phyloP scores from a whole-genome alignment of 2,329 filamentous ascomycete species.

The Ceratocystis albifundus region DNA sequence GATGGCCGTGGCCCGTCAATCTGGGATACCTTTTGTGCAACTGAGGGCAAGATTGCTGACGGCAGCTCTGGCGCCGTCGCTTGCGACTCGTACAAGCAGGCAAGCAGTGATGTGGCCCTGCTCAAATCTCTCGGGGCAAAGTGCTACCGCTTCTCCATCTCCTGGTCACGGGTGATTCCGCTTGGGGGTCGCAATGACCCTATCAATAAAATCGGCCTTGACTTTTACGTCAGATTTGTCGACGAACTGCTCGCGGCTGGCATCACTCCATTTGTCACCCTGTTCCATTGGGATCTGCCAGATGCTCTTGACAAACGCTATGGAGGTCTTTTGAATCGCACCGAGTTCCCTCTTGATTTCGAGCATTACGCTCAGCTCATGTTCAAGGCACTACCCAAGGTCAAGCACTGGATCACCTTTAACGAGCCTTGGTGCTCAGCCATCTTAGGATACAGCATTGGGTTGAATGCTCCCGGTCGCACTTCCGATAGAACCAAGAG shows the following conservation, averaged over 20 bases:
- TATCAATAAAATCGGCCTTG: constrained; percentile 64
- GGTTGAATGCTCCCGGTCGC: constrained; percentile 70
- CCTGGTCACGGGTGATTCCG: constrained; percentile 75
- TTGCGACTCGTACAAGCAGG: constrained; percentile 79
- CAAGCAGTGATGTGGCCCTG: constrained; percentile 62
- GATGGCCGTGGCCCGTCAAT: constrained; percentile 74
- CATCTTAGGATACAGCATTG: constrained; percentile 67
- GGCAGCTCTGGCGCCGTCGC: constrained; percentile 63
- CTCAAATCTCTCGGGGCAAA: constrained; percentile 62
- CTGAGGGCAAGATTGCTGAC: constrained; percentile 71
- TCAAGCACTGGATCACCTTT: constrained; percentile 83
- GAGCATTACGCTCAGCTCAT: constrained; percentile 65
- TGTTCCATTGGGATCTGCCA: constrained; percentile 83
- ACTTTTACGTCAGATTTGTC: constrained; percentile 67
- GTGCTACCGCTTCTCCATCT: constrained; percentile 74
- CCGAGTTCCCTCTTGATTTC: constrained; percentile 73
- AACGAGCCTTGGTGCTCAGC: constrained; percentile 83
- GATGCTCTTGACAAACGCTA: constrained; percentile 69
- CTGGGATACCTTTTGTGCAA: constrained; percentile 81
- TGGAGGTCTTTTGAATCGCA: constrained; percentile 65
- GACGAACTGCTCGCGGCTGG: constrained; percentile 65
- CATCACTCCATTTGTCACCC: constrained; percentile 69
- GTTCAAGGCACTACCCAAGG: constrained; percentile 62
- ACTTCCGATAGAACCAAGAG: constrained; percentile 64
- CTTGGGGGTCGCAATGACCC: constrained; percentile 74